These are phyloP conservation scores for Aphanomyces cochlioides DNA, from an alignment of 352 stramenopile species.

Conservation along the genomic window DNA sequence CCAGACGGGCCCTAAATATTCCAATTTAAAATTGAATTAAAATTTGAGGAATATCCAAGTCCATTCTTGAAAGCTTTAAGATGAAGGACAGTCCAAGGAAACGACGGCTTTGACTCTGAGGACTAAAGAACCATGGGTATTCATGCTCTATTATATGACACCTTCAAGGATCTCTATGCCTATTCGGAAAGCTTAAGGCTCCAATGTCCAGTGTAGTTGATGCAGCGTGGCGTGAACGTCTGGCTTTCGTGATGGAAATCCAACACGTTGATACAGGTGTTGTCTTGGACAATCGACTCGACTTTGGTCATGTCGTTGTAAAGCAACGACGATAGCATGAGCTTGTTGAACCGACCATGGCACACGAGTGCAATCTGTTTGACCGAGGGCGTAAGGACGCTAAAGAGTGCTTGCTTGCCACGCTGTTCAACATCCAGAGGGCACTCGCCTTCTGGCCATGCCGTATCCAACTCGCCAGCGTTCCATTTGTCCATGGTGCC, in stretches of 20 bases:
- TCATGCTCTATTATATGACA: too few relatives aligned
- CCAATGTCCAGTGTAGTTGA: slow-evolving; percentile 44
- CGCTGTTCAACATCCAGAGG: slow-evolving; percentile 58
- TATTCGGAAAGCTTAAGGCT: background rate
- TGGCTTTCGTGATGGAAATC: slow-evolving; percentile 61
- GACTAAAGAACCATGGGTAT: too few relatives aligned
- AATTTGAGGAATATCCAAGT: background rate
- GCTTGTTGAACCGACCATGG: slow-evolving; percentile 83
- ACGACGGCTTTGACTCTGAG: too few relatives aligned
- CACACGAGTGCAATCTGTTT: slow-evolving; percentile 80
- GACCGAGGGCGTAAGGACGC: slow-evolving; percentile 67
- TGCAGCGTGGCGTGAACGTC: slow-evolving; percentile 46
- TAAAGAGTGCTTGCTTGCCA: slow-evolving; percentile 55
- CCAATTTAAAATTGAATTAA: background rate
- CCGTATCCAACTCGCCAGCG: slow-evolving; percentile 44
- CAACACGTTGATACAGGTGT: slow-evolving; percentile 84
- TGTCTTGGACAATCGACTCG: slow-evolving; percentile 67
- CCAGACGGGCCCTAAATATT: too few relatives aligned
- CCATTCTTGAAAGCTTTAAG: too few relatives aligned
- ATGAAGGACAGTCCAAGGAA: too few relatives aligned
- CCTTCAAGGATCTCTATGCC: background rate
- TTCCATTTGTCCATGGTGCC: slow-evolving; percentile 58
- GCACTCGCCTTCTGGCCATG: slow-evolving; percentile 64
- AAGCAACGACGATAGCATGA: slow-evolving; percentile 49
- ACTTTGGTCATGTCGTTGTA: slow-evolving; percentile 37